phyloP scores from a whole-genome alignment of 768 basidiomycete genomes.

The Pulveroboletus ravenelii region DNA sequence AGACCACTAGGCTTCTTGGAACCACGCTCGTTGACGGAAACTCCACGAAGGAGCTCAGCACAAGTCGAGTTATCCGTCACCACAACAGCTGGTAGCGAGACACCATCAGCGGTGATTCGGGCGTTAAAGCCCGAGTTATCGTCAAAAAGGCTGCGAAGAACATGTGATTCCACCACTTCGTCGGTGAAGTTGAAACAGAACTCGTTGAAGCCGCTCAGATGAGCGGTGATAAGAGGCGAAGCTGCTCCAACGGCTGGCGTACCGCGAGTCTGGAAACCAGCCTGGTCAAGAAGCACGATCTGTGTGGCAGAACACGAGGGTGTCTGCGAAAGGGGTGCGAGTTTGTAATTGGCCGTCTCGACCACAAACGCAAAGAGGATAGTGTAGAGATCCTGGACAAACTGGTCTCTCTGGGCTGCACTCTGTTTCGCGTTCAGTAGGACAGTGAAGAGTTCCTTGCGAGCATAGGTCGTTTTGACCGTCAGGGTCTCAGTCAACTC shows the following conservation, averaged over 20 bases:
- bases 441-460: conserved; percentile 55
- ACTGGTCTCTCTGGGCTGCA: conserved; percentile 46
- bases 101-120: conserved; percentile 48
- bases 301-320: conserved; percentile 40
- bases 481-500: conserved; percentile 52
- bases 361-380: conserved; percentile 61
- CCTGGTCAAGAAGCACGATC: conserved; percentile 50
- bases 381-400: conserved; percentile 56
- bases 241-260: conserved; percentile 35
- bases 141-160: conserved; percentile 50
- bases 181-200: conserved; percentile 57
- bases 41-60: conserved; percentile 56
- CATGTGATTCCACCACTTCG: conserved; percentile 56
- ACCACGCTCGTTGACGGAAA: conserved; percentile 40
- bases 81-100: conserved; percentile 42
- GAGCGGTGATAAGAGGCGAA: conserved; percentile 51
- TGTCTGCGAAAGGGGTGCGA: conserved; percentile 41
- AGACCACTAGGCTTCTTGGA: conserved; percentile 55
- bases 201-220: conserved; percentile 57
- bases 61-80: conserved; percentile 55
- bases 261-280: conserved; percentile 55
- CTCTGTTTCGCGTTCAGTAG: conserved; percentile 51
- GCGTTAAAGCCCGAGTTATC: conserved; percentile 43
- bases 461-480: conserved; percentile 52
- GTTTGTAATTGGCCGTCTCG: conserved; percentile 57